Evolutionary conservation across 1,284 basidiomycete genomes (phyloP).

Genomic region (Thecaphora thlaspeos): DNA sequence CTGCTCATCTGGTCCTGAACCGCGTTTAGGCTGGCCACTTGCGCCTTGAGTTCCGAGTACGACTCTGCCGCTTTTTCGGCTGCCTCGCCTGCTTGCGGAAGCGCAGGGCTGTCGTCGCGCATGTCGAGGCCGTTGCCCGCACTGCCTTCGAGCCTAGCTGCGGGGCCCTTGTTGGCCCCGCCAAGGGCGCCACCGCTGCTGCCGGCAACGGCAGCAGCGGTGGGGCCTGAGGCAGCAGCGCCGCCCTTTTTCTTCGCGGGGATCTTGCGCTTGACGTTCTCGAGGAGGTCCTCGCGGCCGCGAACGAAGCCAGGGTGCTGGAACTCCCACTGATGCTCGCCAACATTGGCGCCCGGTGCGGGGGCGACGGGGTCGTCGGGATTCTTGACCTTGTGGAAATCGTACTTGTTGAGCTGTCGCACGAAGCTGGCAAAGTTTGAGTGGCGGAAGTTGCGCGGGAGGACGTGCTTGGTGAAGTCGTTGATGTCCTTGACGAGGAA

Average conservation of each 20-base stretch:
- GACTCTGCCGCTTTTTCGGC: constrained; percentile 33
- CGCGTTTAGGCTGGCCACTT: constrained; percentile 39
- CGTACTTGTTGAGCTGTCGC: constrained; percentile 91
- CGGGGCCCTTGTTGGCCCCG: constrained; percentile 62
- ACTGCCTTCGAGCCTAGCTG: constrained; percentile 60
- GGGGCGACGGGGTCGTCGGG: constrained; percentile 78
- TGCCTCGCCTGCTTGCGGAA: constrained; percentile 15
- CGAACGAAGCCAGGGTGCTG: constrained; percentile 80
- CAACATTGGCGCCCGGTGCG: constrained; percentile 75
- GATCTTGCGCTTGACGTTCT: constrained; percentile 67
- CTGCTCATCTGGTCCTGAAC: constrained; percentile 50
- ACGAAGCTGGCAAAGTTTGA: constrained; percentile 78
- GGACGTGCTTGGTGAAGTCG: constrained; percentile 88
- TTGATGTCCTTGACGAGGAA: constrained; percentile 98
- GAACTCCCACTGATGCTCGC: constrained; percentile 82
- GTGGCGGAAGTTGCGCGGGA: constrained; percentile 93
- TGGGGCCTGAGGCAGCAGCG: too few relatives aligned
- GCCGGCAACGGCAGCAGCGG: too few relatives aligned
- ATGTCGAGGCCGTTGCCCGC: constrained; percentile 3
- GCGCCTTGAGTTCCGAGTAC: constrained; percentile 42
- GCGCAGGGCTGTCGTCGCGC: constrained; percentile 31
- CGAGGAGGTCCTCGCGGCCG: constrained; percentile 74
- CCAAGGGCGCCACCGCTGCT: constrained; percentile 57
- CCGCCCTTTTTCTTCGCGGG: constrained; percentile 60
- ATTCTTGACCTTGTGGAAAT: constrained; percentile 82